Percentiles rank a stretch among this genome's conserved stretches.
Evolutionary conservation across 2,329 filamentous ascomycete genomes (phyloP).

Genomic region (Ophiostoma fasciatum): DNA sequence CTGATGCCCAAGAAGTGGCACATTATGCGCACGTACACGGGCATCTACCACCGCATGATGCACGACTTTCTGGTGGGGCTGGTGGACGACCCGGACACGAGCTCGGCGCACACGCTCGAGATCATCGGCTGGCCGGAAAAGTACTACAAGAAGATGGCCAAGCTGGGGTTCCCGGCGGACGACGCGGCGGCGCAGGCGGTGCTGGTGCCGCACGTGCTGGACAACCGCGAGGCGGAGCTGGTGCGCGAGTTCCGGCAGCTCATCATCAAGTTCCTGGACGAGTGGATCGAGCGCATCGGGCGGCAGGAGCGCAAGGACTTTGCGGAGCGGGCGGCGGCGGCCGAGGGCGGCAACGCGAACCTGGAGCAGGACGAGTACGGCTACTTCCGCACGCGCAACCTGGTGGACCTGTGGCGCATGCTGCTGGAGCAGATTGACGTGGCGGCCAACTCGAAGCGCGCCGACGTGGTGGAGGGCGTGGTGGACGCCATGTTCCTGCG

Average conservation of each 20-base stretch:
- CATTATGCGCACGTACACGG: constrained; percentile 77
- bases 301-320: constrained; percentile 71
- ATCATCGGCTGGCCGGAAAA: constrained; percentile 93
- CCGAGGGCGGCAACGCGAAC: constrained; percentile 58
- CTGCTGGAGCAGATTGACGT: constrained; percentile 81
- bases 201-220: constrained; percentile 71
- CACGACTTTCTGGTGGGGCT: constrained; percentile 78
- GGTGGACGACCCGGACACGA: constrained; percentile 73
- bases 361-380: constrained; percentile 80
- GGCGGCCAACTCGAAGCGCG: constrained; percentile 68
- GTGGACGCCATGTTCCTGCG: constrained; percentile 91
- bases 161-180: constrained; percentile 63
- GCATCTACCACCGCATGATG: constrained; percentile 89
- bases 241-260: constrained; percentile 88
- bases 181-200: constrained; percentile 41
- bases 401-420: constrained; percentile 96
- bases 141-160: constrained; percentile 92
- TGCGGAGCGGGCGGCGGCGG: constrained; percentile 55
- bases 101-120: constrained; percentile 72
- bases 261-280: constrained; percentile 88
- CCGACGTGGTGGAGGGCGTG: constrained; percentile 86
- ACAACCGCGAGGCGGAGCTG: constrained; percentile 77
- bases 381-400: constrained; percentile 79
- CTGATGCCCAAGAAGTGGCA: constrained; percentile 96
- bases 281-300: constrained; percentile 95